These are phyloP conservation scores for Chalciporus chontae DNA, from an alignment of 768 basidiomycete species.

Conservation along the genomic window DNA sequence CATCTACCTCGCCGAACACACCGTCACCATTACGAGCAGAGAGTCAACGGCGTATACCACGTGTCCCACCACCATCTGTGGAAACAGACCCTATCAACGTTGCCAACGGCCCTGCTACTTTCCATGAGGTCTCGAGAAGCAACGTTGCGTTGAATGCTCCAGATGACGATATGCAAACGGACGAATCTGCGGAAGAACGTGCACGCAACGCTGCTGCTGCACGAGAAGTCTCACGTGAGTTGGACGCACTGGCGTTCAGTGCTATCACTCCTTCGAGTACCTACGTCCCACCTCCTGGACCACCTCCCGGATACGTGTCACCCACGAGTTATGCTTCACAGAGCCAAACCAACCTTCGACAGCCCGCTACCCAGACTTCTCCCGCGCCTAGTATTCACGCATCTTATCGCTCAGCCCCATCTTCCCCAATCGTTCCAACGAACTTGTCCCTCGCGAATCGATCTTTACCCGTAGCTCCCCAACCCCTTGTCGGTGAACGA, in stretches of 20 bases:
- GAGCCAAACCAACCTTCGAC: background rate
- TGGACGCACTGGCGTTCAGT: slow-evolving; percentile 52
- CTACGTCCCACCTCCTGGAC: slow-evolving; percentile 16
- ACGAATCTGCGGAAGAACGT: slow-evolving; percentile 42
- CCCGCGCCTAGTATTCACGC: slow-evolving; percentile 5
- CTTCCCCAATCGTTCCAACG: slow-evolving; percentile 34
- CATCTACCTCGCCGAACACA: background rate
- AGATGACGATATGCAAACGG: slow-evolving; percentile 25
- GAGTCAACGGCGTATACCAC: slow-evolving; percentile 28
- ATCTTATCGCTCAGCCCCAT: slow-evolving; percentile 20
- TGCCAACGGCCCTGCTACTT: background rate
- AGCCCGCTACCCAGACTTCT: slow-evolving; percentile 4
- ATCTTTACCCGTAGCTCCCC: slow-evolving; percentile 33
- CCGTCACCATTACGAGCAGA: slow-evolving; percentile 11
- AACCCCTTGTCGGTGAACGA: slow-evolving; percentile 14
- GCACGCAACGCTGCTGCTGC: slow-evolving; percentile 66
- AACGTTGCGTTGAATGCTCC: slow-evolving; percentile 1
- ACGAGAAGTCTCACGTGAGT: slow-evolving; percentile 60
- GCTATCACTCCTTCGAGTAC: slow-evolving; percentile 20
- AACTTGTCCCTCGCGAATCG: slow-evolving; percentile 39
- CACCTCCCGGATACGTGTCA: slow-evolving; percentile 9
- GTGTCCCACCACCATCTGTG: slow-evolving; percentile 39
- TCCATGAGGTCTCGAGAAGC: slow-evolving; percentile 6
- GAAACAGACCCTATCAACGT: slow-evolving; percentile 20
- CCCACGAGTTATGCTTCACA: background rate